Conservation (phyloP, 306 rosid genomes). For the Pueraria montana region DNA sequence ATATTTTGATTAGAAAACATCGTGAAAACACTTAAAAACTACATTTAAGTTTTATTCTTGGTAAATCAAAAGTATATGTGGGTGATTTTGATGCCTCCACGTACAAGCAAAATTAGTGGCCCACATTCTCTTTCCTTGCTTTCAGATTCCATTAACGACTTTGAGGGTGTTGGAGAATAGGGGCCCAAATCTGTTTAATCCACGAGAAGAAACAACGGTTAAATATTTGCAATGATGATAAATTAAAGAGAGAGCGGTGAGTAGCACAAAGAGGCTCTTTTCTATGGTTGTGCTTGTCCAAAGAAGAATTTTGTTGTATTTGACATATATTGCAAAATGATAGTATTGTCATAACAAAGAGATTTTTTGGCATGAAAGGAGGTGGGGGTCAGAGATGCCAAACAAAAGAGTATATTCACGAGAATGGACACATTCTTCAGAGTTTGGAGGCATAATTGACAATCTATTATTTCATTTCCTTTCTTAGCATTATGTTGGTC, state of each 20-base stretch:
- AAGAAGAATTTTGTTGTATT: neutral
- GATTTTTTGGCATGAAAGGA: conserved; percentile 3
- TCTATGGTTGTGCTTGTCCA: conserved; percentile 23
- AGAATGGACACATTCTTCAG: conserved; percentile 37
- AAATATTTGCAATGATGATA: neutral
- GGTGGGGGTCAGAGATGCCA: conserved; percentile 24
- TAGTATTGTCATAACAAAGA: neutral
- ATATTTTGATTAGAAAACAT: no score
- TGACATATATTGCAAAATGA: neutral
- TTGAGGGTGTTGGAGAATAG: conserved; percentile 21
- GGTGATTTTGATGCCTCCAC: conserved; percentile 47
- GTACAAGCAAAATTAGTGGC: conserved; percentile 6
- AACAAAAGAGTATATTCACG: conserved; percentile 25
- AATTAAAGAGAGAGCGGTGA: conserved; percentile 5
- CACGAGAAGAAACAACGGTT: conserved; percentile 25
- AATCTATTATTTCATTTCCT: conserved; percentile 25
- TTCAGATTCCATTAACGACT: conserved; percentile 24
- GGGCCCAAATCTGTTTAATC: conserved; percentile 8
- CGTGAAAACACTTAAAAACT: neutral
- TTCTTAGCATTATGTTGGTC: conserved; percentile 36
- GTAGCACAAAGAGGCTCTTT: conserved; percentile 21
- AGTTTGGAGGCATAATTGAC: conserved; percentile 44
- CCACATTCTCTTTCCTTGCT: conserved; percentile 25
- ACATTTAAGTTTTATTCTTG: neutral
- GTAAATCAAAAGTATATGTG: neutral